Conservation (phyloP, 2,329 filamentous ascomycete species). For the Didymella keratinophila region DNA sequence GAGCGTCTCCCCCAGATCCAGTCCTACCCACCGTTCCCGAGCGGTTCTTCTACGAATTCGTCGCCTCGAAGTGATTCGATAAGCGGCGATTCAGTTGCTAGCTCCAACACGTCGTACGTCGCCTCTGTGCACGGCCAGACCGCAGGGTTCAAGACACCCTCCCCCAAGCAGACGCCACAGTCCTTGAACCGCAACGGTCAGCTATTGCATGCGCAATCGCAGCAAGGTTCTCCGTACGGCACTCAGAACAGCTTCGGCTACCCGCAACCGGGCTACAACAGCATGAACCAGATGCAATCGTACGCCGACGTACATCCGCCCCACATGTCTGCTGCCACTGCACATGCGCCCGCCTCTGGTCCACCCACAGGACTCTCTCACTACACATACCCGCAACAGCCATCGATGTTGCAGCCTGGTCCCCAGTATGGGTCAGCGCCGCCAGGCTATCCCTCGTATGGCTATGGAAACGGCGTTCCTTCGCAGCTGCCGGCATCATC, state of each 20-base stretch:
- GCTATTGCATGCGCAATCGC: slow-evolving; percentile 49
- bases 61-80: slow-evolving; percentile 81
- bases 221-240: slow-evolving; percentile 52
- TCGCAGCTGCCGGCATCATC: slow-evolving; percentile 76
- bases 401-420: slow-evolving; percentile 75
- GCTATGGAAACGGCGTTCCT: slow-evolving; percentile 77
- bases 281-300: slow-evolving; percentile 82
- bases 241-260: slow-evolving; percentile 51
- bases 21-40: slow-evolving; percentile 57
- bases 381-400: slow-evolving; percentile 75
- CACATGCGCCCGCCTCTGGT: slow-evolving; percentile 77
- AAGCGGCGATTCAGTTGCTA: slow-evolving; percentile 64
- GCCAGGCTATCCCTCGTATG: slow-evolving; percentile 72
- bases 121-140: slow-evolving; percentile 61
- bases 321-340: slow-evolving; percentile 80
- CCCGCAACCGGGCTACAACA: slow-evolving; percentile 52
- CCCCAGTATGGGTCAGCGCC: slow-evolving; percentile 70
- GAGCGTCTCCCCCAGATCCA: slow-evolving; percentile 77
- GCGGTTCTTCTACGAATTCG: slow-evolving; percentile 72
- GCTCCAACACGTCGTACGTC: slow-evolving; percentile 65
- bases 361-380: slow-evolving; percentile 76
- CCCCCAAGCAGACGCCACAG: slow-evolving; percentile 69
- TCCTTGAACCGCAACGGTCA: slow-evolving; percentile 47
- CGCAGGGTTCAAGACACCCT: slow-evolving; percentile 77
- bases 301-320: slow-evolving; percentile 85